Evolutionary conservation across 2,329 filamentous ascomycete genomes (phyloP).

Genomic region (Lachnellula hyalina): DNA sequence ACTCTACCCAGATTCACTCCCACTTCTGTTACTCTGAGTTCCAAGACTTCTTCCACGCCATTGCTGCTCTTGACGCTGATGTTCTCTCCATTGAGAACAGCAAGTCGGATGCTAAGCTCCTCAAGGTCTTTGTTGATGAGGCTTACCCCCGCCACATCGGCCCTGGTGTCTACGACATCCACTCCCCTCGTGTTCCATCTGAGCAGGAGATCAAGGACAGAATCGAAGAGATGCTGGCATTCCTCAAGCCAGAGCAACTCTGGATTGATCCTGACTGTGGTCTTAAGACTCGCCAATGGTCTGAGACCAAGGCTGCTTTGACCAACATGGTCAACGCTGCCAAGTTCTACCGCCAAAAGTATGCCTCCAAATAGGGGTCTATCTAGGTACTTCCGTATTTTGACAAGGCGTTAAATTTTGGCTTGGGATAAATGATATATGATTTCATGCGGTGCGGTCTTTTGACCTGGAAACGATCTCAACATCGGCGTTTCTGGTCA

Average conservation of each 20-base stretch:
- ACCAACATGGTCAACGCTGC: slow-evolving; percentile 97
- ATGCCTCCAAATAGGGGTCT: slow-evolving; percentile 40
- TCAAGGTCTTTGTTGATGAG: slow-evolving; percentile 97
- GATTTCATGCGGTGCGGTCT: slow-evolving; percentile 14
- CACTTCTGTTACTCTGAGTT: slow-evolving; percentile 99
- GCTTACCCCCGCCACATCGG: slow-evolving; percentile 97
- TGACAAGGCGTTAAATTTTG: slow-evolving; percentile 10
- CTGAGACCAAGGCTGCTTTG: slow-evolving; percentile 95
- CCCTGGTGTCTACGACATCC: slow-evolving; percentile 99
- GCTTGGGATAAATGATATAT: slow-evolving; percentile 10
- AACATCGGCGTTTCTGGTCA: slow-evolving; percentile 42
- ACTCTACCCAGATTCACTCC: slow-evolving; percentile 98
- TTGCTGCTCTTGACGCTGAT: slow-evolving; percentile 94
- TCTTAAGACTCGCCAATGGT: slow-evolving; percentile 98
- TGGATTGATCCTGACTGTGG: slow-evolving; percentile 99
- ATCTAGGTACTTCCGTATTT: slow-evolving; percentile 10
- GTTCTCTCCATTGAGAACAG: slow-evolving; percentile 99
- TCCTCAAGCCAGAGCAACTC: slow-evolving; percentile 96
- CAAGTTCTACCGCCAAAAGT: slow-evolving; percentile 92
- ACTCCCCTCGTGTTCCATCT: slow-evolving; percentile 94
- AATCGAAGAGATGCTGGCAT: slow-evolving; percentile 95
- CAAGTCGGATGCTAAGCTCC: slow-evolving; percentile 99
- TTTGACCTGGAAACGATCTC: slow-evolving; percentile 38
- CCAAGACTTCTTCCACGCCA: slow-evolving; percentile 99
- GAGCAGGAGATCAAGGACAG: slow-evolving; percentile 98